phyloP scores from a whole-genome alignment of 805 yeast genomes.

The Tetrapisispora pingtungensis region DNA sequence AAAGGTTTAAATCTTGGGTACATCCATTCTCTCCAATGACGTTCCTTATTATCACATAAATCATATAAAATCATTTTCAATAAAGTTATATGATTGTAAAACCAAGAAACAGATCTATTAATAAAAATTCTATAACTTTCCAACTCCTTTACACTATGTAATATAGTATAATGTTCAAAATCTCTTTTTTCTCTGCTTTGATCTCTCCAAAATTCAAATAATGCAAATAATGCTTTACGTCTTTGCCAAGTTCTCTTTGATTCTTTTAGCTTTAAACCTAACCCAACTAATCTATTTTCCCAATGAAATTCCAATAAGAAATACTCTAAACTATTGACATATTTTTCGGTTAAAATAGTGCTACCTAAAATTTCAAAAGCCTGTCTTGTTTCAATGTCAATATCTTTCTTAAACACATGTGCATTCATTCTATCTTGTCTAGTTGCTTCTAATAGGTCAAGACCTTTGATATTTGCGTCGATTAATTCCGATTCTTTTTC shows the following conservation, averaged over 20 bases:
- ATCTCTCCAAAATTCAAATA: slow-evolving; percentile 31
- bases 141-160: slow-evolving; percentile 31
- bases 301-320: slow-evolving; percentile 30
- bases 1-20: slow-evolving; percentile 18
- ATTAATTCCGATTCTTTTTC: slow-evolving; percentile 24
- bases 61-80: slow-evolving; percentile 29
- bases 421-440: slow-evolving; percentile 25
- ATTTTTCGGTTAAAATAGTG: slow-evolving; percentile 26
- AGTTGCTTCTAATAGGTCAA: slow-evolving; percentile 7
- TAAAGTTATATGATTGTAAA: slow-evolving; percentile 29
- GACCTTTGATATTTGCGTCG: slow-evolving; percentile 12
- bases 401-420: slow-evolving; percentile 21
- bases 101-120: slow-evolving; percentile 30
- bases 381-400: slow-evolving; percentile 22
- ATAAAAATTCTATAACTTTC: slow-evolving; percentile 29
- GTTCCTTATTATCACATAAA: slow-evolving; percentile 25
- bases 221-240: slow-evolving; percentile 27
- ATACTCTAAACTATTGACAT: slow-evolving; percentile 28
- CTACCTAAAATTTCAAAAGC: slow-evolving; percentile 20
- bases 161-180: slow-evolving; percentile 20
- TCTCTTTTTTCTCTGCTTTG: slow-evolving; percentile 27
- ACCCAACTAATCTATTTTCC: slow-evolving; percentile 27
- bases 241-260: slow-evolving; percentile 32
- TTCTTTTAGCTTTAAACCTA: slow-evolving; percentile 27
- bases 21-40: slow-evolving; percentile 33